These are phyloP conservation scores for Alnus glutinosa DNA, from an alignment of 306 rosid species.

Conservation along the genomic window DNA sequence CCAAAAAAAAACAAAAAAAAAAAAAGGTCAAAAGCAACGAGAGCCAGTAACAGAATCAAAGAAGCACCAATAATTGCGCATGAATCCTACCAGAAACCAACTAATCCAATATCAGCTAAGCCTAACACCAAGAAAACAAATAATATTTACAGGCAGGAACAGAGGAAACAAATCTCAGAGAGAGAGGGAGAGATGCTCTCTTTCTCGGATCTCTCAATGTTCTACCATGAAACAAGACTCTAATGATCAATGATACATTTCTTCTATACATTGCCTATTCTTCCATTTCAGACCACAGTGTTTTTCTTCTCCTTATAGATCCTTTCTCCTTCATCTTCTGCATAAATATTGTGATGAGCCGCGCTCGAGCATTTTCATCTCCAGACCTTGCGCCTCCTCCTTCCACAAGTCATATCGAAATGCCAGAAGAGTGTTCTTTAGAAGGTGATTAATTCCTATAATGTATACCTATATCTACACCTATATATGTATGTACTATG, in stretches of 20 bases:
- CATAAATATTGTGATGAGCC: conserved; percentile 38
- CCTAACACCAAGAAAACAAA: conserved; percentile 33
- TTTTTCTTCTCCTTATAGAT: conserved; percentile 16
- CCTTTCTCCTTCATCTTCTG: conserved; percentile 20
- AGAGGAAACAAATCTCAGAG: conserved; percentile 21
- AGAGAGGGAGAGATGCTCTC: conserved; percentile 47
- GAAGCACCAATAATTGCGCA: conserved; percentile 61
- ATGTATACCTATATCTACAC: not conserved
- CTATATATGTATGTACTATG: not conserved
- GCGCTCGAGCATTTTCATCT: conserved; percentile 52
- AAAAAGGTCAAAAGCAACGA: conserved; percentile 13
- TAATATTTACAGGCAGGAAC: conserved; percentile 34
- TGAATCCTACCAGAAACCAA: conserved; percentile 36
- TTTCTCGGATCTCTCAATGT: conserved; percentile 46
- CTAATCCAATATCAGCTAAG: conserved; percentile 27
- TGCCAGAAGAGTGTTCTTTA: conserved; percentile 42
- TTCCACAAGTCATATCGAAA: conserved; percentile 32
- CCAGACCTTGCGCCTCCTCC: conserved; percentile 49
- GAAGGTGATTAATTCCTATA: conserved; percentile 66
- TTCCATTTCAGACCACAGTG: conserved; percentile 12
- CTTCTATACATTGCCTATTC: conserved; percentile 22
- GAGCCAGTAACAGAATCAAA: conserved; percentile 62
- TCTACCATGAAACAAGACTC: conserved; percentile 15
- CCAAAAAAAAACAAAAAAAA: no score
- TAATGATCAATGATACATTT: not conserved